phyloP scores from a whole-genome alignment of 2,329 filamentous ascomycete species.

The Microdochium nivale region DNA sequence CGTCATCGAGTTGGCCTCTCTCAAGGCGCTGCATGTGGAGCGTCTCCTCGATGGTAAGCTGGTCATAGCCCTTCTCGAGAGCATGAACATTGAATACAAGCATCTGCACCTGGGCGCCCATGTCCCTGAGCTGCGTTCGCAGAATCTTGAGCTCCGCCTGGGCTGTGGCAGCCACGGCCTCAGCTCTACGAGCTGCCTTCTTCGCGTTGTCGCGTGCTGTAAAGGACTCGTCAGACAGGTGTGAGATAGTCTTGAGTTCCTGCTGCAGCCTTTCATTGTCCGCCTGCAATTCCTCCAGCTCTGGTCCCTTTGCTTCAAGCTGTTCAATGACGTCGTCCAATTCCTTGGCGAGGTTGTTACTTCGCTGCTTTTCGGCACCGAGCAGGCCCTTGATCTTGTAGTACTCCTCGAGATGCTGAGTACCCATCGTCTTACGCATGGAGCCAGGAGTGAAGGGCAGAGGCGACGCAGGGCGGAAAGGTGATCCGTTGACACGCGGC shows the following conservation, averaged over 20 bases:
- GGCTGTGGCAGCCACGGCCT: conserved; percentile 57
- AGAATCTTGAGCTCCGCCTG: conserved; percentile 69
- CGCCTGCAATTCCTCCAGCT: conserved; percentile 74
- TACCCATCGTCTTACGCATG: conserved; percentile 49
- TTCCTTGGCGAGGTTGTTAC: conserved; percentile 64
- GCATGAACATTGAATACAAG: conserved; percentile 81
- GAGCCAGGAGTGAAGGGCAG: conserved; percentile 53
- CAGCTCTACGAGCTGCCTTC: conserved; percentile 70
- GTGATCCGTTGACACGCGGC: conserved; percentile 48
- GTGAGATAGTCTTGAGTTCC: conserved; percentile 78
- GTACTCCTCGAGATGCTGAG: conserved; percentile 55
- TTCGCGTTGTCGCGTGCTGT: conserved; percentile 71
- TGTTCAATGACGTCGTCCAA: conserved; percentile 81
- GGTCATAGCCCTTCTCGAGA: conserved; percentile 67
- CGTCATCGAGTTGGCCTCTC: conserved; percentile 64
- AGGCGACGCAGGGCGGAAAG: conserved; percentile 42
- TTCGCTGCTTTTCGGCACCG: conserved; percentile 64
- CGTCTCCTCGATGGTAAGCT: conserved; percentile 63
- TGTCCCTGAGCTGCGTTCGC: conserved; percentile 78
- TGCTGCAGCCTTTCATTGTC: conserved; percentile 74
- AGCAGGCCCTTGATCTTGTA: conserved; percentile 65
- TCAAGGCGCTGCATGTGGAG: conserved; percentile 70
- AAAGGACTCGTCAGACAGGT: conserved; percentile 72
- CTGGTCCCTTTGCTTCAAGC: conserved; percentile 77
- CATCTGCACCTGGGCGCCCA: conserved; percentile 84